phyloP scores from a whole-genome alignment of 805 yeast species.

The Citeromyces matritensis region DNA sequence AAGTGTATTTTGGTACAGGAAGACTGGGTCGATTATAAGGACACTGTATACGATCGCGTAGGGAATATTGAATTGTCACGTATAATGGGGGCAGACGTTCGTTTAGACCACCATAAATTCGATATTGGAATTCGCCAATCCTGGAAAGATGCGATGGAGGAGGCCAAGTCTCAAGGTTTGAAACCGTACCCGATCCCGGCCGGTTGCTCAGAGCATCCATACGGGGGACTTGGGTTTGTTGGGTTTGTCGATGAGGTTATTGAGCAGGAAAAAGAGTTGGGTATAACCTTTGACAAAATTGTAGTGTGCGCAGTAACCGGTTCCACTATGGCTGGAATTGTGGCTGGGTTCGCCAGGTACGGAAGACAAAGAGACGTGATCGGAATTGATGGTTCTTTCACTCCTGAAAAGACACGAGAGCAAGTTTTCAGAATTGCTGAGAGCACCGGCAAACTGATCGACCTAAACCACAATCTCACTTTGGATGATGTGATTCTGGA shows the following conservation, averaged over 20 bases:
- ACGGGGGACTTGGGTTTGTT: slow-evolving; percentile 19
- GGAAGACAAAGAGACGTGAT: slow-evolving; percentile 17
- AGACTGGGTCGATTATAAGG: slow-evolving; percentile 15
- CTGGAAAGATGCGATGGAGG: slow-evolving; percentile 14
- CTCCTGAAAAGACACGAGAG: slow-evolving; percentile 17
- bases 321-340: slow-evolving; percentile 18
- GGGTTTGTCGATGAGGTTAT: slow-evolving; percentile 18
- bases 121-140: slow-evolving; percentile 20
- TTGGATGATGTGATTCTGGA: slow-evolving; percentile 13
- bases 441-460: slow-evolving; percentile 15
- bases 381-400: slow-evolving; percentile 19
- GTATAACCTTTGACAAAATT: slow-evolving; percentile 16
- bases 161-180: slow-evolving; percentile 12
- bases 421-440: slow-evolving; percentile 18
- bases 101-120: slow-evolving; percentile 16
- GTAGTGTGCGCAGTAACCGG: slow-evolving; percentile 19
- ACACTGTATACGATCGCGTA: slow-evolving; percentile 13
- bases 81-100: slow-evolving; percentile 19
- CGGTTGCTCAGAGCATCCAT: slow-evolving; percentile 19
- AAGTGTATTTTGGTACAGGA: slow-evolving; percentile 19
- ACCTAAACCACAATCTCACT: slow-evolving; percentile 10
- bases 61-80: slow-evolving; percentile 20
- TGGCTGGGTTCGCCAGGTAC: slow-evolving; percentile 17
- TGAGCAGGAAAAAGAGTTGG: slow-evolving; percentile 16
- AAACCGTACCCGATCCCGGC: slow-evolving; percentile 22